Evolutionary conservation across 495 filamentous ascomycete genomes (phyloP).

Genomic region (Podospora pseudocomata): DNA sequence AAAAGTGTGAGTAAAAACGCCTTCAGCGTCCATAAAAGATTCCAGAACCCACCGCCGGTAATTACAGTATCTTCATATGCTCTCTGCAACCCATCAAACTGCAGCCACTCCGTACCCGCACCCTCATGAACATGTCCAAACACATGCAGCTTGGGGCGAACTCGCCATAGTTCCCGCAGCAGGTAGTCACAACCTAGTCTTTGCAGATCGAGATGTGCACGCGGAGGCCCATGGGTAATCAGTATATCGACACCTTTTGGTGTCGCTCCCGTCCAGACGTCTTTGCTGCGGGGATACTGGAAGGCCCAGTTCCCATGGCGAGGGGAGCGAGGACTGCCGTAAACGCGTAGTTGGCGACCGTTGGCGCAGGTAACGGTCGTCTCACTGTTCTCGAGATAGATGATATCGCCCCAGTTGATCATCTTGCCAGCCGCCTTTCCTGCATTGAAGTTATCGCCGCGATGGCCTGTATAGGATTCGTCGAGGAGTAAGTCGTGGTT

Average conservation of each 20-base stretch:
- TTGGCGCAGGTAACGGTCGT: constrained; percentile 32
- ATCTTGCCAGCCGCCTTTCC: too few relatives aligned
- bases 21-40: constrained; percentile 12
- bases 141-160: constrained; percentile 65
- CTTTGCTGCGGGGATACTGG: constrained; percentile 21
- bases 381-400: constrained; percentile 43
- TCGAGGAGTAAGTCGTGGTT: constrained; percentile 46
- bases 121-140: constrained; percentile 71
- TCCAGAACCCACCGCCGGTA: constrained; percentile 23
- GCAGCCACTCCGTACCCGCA: constrained; percentile 38
- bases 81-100: constrained; percentile 25
- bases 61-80: constrained; percentile 23
- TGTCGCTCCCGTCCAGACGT: constrained; percentile 36
- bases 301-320: constrained; percentile 34
- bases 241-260: constrained; percentile 64
- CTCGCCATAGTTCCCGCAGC: constrained; percentile 63
- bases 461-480: constrained; percentile 14
- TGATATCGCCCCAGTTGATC: constrained; percentile 43
- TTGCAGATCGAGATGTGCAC: constrained; percentile 60
- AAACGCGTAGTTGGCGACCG: constrained; percentile 36
- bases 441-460: not conserved
- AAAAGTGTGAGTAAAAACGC: not conserved
- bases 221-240: constrained; percentile 67
- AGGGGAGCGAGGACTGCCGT: constrained; percentile 38
- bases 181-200: constrained; percentile 62